Evolutionary conservation across 2,329 filamentous ascomycete species (phyloP).

Genomic region (Orbilia blumenaviensis): DNA sequence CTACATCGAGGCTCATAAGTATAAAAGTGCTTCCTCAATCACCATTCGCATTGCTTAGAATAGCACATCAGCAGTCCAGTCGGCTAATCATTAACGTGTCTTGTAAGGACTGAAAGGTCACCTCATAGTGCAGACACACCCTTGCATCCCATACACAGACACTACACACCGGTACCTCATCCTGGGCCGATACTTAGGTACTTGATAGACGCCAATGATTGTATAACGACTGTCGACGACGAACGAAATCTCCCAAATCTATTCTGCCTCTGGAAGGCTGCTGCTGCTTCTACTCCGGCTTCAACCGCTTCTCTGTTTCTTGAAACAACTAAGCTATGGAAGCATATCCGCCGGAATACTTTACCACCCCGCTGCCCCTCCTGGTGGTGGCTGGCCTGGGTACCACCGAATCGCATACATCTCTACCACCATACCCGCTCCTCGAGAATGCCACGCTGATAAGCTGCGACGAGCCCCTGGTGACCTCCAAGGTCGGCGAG

Average conservation of each 20-base stretch:
- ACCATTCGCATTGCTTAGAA: no score
- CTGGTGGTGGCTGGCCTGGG: slow-evolving; percentile 81
- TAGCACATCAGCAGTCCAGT: background rate
- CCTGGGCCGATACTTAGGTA: no score
- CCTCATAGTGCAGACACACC: no score
- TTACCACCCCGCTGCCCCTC: slow-evolving; percentile 86
- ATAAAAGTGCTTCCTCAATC: background rate
- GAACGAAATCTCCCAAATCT: no score
- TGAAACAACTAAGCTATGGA: slow-evolving; percentile 79
- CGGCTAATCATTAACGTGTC: slow-evolving; percentile 20
- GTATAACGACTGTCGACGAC: background rate
- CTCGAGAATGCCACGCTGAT: slow-evolving; percentile 72
- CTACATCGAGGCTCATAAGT: background rate
- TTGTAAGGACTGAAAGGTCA: slow-evolving; percentile 2
- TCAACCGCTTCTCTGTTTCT: background rate
- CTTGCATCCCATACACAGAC: no score
- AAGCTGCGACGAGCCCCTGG: slow-evolving; percentile 74
- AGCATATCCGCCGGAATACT: slow-evolving; percentile 79
- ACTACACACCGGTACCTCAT: no score
- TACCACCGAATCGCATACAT: slow-evolving; percentile 60
- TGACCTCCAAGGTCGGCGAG: slow-evolving; percentile 73
- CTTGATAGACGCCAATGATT: slow-evolving; percentile 3
- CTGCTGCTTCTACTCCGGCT: background rate
- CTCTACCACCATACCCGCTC: slow-evolving; percentile 64
- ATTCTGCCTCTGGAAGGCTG: no score